These are phyloP conservation scores for Echinosophora koreensis DNA, from an alignment of 306 rosid species.

Conservation along the genomic window DNA sequence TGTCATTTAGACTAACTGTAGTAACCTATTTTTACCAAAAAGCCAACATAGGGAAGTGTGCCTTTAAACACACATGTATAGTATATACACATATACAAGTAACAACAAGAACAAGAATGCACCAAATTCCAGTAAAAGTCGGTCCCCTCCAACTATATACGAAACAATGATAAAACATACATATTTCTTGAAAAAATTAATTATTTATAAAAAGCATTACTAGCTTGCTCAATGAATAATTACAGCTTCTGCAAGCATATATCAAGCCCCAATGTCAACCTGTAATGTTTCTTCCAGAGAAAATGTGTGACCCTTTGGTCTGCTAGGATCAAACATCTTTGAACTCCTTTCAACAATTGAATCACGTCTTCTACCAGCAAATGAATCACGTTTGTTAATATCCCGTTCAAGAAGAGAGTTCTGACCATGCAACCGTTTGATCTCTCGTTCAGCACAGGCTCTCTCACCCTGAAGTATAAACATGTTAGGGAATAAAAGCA, in stretches of 20 bases:
- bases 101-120: background rate
- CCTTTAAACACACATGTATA: background rate
- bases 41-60: constrained; percentile 9
- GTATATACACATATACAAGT: background rate
- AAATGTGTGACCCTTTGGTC: constrained; percentile 57
- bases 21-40: constrained; percentile 11
- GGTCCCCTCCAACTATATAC: constrained; percentile 16
- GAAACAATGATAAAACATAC: background rate
- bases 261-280: constrained; percentile 54
- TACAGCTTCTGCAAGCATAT: constrained; percentile 37
- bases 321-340: constrained; percentile 68
- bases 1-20: constrained; percentile 18
- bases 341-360: constrained; percentile 69
- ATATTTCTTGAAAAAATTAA: constrained; percentile 24
- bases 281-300: constrained; percentile 68
- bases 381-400: constrained; percentile 71
- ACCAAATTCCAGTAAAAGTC: constrained; percentile 23
- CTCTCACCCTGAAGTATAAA: constrained; percentile 70
- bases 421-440: constrained; percentile 76
- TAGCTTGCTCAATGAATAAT: constrained; percentile 39
- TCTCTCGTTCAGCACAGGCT: constrained; percentile 81
- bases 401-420: constrained; percentile 89
- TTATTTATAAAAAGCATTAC: constrained; percentile 5
- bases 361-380: constrained; percentile 83
- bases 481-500: constrained; percentile 40